Evolutionary conservation across 495 filamentous ascomycete genomes (phyloP).

Genomic region (Stereocaulon alpinum): DNA sequence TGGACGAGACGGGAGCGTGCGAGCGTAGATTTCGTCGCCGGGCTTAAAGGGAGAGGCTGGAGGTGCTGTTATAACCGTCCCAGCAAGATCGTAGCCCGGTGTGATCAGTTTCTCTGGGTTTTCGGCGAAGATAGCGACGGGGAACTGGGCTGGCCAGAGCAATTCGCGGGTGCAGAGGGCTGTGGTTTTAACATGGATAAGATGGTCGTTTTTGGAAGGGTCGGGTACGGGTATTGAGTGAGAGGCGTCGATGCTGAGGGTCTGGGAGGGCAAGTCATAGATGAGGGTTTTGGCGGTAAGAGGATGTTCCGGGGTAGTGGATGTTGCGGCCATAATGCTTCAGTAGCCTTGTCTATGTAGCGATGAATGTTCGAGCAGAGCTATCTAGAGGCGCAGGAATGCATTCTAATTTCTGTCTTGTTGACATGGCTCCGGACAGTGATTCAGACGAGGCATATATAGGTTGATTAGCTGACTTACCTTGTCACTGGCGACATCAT

Average conservation of each 20-base stretch:
- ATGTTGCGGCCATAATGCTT: neutral
- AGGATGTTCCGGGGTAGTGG: neutral
- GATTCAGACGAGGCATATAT: neutral
- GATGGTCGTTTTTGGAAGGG: conserved; percentile 35
- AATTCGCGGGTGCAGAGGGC: conserved; percentile 50
- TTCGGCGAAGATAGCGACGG: conserved; percentile 30
- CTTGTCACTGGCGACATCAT: neutral
- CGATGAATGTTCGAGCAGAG: neutral
- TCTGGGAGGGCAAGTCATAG: conserved; percentile 19
- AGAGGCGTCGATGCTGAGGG: conserved; percentile 20
- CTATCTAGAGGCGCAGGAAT: neutral
- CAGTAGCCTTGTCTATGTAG: neutral
- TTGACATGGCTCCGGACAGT: neutral
- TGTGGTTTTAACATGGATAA: conserved; percentile 48
- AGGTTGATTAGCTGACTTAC: neutral
- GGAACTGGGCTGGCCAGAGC: conserved; percentile 34
- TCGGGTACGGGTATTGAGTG: conserved; percentile 31
- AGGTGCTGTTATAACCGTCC: conserved; percentile 41
- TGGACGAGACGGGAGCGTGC: conserved; percentile 36
- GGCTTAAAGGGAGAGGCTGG: conserved; percentile 38
- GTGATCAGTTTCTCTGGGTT: conserved; percentile 30
- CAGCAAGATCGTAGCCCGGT: conserved; percentile 48
- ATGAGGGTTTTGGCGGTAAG: conserved; percentile 17
- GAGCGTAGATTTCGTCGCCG: conserved; percentile 44
- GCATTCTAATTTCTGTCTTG: neutral